These are phyloP conservation scores for Pseudomonodictys pantanalensis DNA, from an alignment of 495 filamentous ascomycete species.

Conservation along the genomic window DNA sequence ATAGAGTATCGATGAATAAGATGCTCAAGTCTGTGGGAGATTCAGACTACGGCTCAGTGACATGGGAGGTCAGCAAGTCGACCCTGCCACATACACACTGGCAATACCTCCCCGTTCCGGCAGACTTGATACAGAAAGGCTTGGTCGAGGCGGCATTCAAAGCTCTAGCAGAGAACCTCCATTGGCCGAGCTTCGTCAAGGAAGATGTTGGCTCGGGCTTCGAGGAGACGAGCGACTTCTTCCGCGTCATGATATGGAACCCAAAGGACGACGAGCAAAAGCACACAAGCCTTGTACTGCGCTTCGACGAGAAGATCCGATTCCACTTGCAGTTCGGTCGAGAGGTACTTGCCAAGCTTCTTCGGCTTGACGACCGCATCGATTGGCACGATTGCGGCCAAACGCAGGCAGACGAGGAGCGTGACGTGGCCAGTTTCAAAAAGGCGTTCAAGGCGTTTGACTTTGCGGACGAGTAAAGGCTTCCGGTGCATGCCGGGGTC, in stretches of 20 bases:
- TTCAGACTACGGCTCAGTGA: slow-evolving; percentile 68
- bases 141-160: slow-evolving; percentile 81
- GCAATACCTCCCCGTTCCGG: slow-evolving; percentile 84
- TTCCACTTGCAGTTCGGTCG: slow-evolving; percentile 70
- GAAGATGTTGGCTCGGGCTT: slow-evolving; percentile 42
- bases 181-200: slow-evolving; percentile 56
- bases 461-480: no score
- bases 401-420: slow-evolving; percentile 69
- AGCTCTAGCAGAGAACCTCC: slow-evolving; percentile 74
- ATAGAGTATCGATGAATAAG: slow-evolving; percentile 65
- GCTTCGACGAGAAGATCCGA: slow-evolving; percentile 51
- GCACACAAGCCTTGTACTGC: slow-evolving; percentile 53
- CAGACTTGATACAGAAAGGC: slow-evolving; percentile 59
- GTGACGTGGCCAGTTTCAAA: slow-evolving; percentile 78
- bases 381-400: slow-evolving; percentile 83
- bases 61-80: slow-evolving; percentile 81
- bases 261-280: slow-evolving; percentile 41
- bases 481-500: no score
- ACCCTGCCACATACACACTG: slow-evolving; percentile 84
- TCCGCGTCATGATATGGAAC: slow-evolving; percentile 79
- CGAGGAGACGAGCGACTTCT: slow-evolving; percentile 65
- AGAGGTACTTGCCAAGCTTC: slow-evolving; percentile 79
- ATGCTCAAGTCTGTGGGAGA: slow-evolving; percentile 58
- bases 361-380: slow-evolving; percentile 68
- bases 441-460: slow-evolving; percentile 82